Base-by-base conservation (phyloP, 208 protist genomes). In the Porcisia hertigi region DNA sequence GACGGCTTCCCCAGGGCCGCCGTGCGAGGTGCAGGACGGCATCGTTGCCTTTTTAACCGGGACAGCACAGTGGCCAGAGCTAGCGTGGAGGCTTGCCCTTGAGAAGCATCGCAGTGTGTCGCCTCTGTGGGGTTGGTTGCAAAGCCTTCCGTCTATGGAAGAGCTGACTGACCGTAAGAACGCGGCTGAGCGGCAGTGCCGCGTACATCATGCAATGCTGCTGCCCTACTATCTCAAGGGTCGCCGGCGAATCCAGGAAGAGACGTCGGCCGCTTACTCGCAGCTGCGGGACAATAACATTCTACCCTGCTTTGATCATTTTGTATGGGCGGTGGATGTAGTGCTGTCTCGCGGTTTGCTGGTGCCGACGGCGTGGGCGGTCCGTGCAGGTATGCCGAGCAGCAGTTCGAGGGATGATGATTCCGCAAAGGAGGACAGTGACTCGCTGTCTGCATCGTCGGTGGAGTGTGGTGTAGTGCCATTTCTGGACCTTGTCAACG, bases 111-210 rank as follows among this genome's bases (percentile, higher is more conserved):
- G 92, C 39, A 86, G 81, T 49, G 77, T 90, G 64, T 97, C 93
- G 25, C 85, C 59, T 14, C 85, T 86, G 77, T 97, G 93, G 92
- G 93, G 93, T 18, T 97, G 91, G 92, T 77, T 97, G 70, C 85
- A 87, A 58, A 87, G 86, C 34, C 58, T 96, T 20, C 93, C 93
- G 3, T 72, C 73, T 14, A 25, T 57, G 16, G 69, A 82, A 55
- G 87, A 87, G 30, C 84, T 92, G 25, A 62, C 59, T 11, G 79
- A 82, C 7, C 47, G 81, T 65, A 73, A 70, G n/a, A 87, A 87
- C 3, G 69, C 80, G n/a, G 80, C 84, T 23, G 81, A 83, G 71
- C 82, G 85, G 8, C 63, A 81, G 9, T 97, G 93, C 57, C 85
- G 93, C 20, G 80, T 88, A 18, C 91, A 94, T 65, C 86, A 94